Conservation (phyloP, 1,139 yeast genomes). For the Hemisphaericaspora xylanilytica region DNA sequence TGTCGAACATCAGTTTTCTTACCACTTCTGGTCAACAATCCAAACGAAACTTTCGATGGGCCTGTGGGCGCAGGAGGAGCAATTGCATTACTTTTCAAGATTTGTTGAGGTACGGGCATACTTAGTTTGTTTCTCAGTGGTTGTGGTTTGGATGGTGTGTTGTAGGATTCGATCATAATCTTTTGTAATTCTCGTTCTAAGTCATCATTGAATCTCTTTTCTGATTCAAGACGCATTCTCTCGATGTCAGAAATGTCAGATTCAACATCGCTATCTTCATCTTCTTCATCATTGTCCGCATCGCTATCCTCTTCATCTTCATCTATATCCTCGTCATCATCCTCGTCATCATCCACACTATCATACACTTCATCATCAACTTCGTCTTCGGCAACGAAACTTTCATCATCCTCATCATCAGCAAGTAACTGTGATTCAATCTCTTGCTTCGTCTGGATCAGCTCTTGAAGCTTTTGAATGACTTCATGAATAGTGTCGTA, state of each 20-base stretch:
- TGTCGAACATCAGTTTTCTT: slow-evolving; percentile 44
- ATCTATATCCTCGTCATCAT: slow-evolving; percentile 19
- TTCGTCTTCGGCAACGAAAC: slow-evolving; percentile 13
- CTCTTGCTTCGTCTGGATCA: slow-evolving; percentile 19
- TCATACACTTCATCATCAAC: slow-evolving; percentile 19
- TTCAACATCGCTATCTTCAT: slow-evolving; percentile 14
- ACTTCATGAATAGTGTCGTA: slow-evolving; percentile 44
- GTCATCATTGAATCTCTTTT: slow-evolving; percentile 46
- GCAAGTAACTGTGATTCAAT: slow-evolving; percentile 18
- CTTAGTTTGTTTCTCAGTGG: slow-evolving; percentile 16
- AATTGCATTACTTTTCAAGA: background rate
- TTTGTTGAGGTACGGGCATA: slow-evolving; percentile 22
- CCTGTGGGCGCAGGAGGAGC: background rate
- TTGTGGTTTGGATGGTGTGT: slow-evolving; percentile 15
- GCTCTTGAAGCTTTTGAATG: slow-evolving; percentile 32
- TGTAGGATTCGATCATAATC: slow-evolving; percentile 50
- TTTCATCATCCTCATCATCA: slow-evolving; percentile 18
- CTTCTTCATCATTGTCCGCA: slow-evolving; percentile 14
- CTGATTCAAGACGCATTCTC: slow-evolving; percentile 29
- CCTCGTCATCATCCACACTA: slow-evolving; percentile 20
- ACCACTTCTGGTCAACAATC: slow-evolving; percentile 52
- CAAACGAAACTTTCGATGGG: slow-evolving; percentile 37
- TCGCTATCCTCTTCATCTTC: slow-evolving; percentile 17
- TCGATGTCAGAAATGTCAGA: slow-evolving; percentile 14
- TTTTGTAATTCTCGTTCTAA: slow-evolving; percentile 54